phyloP scores from a whole-genome alignment of 208 protist genomes.

The Crithidia brevicula region DNA sequence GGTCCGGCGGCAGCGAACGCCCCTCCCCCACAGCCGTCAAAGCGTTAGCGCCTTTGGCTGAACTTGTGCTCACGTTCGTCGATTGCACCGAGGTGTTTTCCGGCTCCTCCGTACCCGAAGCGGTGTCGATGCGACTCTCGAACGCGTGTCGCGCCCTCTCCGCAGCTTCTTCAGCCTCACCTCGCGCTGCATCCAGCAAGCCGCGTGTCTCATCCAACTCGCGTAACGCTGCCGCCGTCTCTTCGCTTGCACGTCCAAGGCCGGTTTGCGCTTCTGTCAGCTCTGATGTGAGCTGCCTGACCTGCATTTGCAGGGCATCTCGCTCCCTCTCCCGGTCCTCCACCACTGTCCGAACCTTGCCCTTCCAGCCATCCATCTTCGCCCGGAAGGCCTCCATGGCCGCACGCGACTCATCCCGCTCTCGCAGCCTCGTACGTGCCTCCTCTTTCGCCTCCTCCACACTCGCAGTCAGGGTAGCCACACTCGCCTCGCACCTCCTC shows the following conservation, averaged over 20 bases:
- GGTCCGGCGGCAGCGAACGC: no score
- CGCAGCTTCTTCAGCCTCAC: not conserved
- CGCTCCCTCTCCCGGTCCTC: constrained; percentile 30
- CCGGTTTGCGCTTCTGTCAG: not conserved
- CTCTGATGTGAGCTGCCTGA: not conserved
- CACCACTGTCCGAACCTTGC: constrained; percentile 28
- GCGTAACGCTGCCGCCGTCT: constrained; percentile 5
- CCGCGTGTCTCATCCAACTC: not conserved
- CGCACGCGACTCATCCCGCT: not conserved
- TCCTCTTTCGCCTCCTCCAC: not conserved
- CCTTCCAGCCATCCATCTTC: constrained; percentile 33
- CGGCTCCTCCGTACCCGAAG: no score
- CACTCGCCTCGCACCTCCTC: not conserved
- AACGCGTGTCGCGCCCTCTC: not conserved
- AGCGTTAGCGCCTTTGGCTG: no score
- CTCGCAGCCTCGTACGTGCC: not conserved
- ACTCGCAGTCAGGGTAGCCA: no score
- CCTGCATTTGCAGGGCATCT: constrained; percentile 9
- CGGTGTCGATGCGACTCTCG: no score
- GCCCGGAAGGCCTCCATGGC: constrained; percentile 13
- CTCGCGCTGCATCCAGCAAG: not conserved
- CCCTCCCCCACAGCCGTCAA: no score
- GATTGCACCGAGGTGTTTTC: no score
- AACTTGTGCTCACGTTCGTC: no score
- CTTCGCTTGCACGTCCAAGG: not conserved